A percentile compares a stretch with the other conserved stretches of the same genome.
phyloP scores from a whole-genome alignment of 177 flowering plant genomes.

The Vitis hybrid region DNA sequence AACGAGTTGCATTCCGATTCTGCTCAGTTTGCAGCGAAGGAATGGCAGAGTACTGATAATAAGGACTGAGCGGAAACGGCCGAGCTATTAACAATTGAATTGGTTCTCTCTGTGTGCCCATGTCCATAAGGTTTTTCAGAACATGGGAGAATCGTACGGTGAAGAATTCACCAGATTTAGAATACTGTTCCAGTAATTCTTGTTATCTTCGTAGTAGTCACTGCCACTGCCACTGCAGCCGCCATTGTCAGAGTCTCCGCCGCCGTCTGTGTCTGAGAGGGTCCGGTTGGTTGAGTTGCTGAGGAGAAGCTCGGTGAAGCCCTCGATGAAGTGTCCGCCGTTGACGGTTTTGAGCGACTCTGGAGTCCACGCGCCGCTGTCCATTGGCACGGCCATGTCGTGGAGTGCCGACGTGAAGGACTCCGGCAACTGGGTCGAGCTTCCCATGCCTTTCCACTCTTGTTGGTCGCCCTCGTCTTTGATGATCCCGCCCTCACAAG shows the following conservation, averaged over 20 bases:
- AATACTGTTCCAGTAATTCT: slow-evolving; percentile 85
- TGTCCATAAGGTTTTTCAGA: slow-evolving; percentile 24
- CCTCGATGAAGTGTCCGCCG: slow-evolving; percentile 21
- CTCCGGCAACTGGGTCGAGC: slow-evolving; percentile 17
- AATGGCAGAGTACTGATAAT: neutral
- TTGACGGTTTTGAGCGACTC: slow-evolving; percentile 16
- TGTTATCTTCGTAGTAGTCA: slow-evolving; percentile 52
- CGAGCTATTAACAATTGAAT: slow-evolving; percentile 5
- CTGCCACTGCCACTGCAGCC: slow-evolving; percentile 16
- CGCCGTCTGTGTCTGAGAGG: slow-evolving; percentile 20
- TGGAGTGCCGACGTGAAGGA: slow-evolving; percentile 22
- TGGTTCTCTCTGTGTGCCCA: neutral
- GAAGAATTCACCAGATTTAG: slow-evolving; percentile 85
- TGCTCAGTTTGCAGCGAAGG: neutral
- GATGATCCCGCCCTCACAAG: slow-evolving; percentile 24
- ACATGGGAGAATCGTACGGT: slow-evolving; percentile 60
- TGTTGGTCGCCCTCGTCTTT: slow-evolving; percentile 41
- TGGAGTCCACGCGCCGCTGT: slow-evolving; percentile 16
- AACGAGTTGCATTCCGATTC: slow-evolving; percentile 1
- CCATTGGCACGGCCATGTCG: slow-evolving; percentile 25
- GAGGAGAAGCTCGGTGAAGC: slow-evolving; percentile 67
- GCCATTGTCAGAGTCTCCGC: slow-evolving; percentile 31
- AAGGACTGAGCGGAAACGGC: neutral
- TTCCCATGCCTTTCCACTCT: slow-evolving; percentile 29
- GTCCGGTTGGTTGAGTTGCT: slow-evolving; percentile 27